A percentile compares a stretch with the other conserved stretches of the same genome.
Evolutionary conservation across 352 stramenopile genomes (phyloP).

Genomic region (Globisporangium irregulare): DNA sequence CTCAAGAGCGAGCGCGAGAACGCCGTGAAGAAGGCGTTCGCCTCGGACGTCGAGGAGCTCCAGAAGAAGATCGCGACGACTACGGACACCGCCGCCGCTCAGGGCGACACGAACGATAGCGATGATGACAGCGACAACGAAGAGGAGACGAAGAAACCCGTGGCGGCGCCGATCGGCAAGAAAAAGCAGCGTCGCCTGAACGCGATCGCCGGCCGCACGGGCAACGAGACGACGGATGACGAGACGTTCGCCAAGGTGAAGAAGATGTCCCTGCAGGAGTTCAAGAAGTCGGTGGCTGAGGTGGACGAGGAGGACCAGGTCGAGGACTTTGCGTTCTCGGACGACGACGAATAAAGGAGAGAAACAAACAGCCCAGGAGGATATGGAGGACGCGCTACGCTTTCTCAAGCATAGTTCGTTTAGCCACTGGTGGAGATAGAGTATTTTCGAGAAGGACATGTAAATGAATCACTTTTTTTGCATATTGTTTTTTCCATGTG

Average conservation of each 20-base stretch:
- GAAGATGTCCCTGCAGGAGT: conserved; percentile 80
- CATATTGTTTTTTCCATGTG: conserved; percentile 1
- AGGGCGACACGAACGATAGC: conserved; percentile 27
- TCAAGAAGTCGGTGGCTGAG: conserved; percentile 68
- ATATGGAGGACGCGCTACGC: no score
- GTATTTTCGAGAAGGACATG: conserved; percentile 12
- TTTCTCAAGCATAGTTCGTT: not conserved
- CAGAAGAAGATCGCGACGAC: conserved; percentile 71
- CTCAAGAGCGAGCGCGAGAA: conserved; percentile 75
- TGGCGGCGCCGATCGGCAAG: conserved; percentile 25
- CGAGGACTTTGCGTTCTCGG: conserved; percentile 75
- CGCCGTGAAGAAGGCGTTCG: conserved; percentile 85
- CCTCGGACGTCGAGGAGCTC: conserved; percentile 54
- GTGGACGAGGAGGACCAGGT: conserved; percentile 75
- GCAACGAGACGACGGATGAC: conserved; percentile 49
- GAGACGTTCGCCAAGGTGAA: conserved; percentile 73
- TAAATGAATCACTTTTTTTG: conserved; percentile 10
- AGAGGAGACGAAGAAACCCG: conserved; percentile 22
- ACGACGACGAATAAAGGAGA: conserved; percentile 52
- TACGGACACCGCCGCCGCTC: conserved; percentile 17
- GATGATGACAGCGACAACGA: conserved; percentile 41
- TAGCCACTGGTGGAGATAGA: conserved; percentile 3
- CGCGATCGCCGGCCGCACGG: conserved; percentile 18
- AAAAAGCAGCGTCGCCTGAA: conserved; percentile 45
- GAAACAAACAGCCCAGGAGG: not conserved